phyloP scores from a whole-genome alignment of 768 basidiomycete genomes.

The Punctularia strigosozonata region DNA sequence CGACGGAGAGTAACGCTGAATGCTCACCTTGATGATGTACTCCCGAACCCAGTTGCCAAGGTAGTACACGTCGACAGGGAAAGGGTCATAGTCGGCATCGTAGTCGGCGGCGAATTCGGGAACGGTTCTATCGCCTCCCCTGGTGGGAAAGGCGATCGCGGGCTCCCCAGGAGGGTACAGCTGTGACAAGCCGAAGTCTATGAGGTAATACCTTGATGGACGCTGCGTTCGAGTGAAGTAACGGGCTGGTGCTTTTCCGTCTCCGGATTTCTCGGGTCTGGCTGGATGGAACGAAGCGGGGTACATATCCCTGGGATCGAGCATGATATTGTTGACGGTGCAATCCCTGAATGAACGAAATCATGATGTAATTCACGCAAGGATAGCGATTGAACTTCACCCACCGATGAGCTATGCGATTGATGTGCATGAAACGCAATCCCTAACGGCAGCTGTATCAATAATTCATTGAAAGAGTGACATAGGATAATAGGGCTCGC shows the following conservation, averaged over 20 bases:
- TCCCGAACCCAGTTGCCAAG: constrained; percentile 3
- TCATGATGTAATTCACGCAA: not conserved
- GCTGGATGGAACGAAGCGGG: constrained; percentile 9
- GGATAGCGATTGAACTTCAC: not conserved
- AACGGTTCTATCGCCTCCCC: constrained; percentile 10
- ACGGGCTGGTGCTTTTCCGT: constrained; percentile 3
- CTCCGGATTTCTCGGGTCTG: not conserved
- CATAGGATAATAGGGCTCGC: constrained; percentile 8
- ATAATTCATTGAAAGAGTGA: not conserved
- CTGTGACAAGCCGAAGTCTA: constrained; percentile 13
- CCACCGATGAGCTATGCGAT: constrained; percentile 25
- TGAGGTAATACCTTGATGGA: constrained; percentile 15
- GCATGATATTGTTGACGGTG: constrained; percentile 9
- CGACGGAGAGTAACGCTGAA: too few relatives aligned
- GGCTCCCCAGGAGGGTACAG: not conserved
- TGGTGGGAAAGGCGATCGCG: constrained; percentile 3
- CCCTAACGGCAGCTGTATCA: constrained; percentile 13
- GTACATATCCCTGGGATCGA: constrained; percentile 9
- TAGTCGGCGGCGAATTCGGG: constrained; percentile 8
- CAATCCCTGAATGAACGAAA: constrained; percentile 4
- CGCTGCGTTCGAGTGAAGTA: constrained; percentile 11
- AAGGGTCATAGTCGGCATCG: constrained; percentile 2
- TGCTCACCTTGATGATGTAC: constrained; percentile 3
- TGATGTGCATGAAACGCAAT: constrained; percentile 24
- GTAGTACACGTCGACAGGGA: constrained; percentile 4